Conservation (phyloP, 2,329 filamentous ascomycete species). For the Penicillium sp. region DNA sequence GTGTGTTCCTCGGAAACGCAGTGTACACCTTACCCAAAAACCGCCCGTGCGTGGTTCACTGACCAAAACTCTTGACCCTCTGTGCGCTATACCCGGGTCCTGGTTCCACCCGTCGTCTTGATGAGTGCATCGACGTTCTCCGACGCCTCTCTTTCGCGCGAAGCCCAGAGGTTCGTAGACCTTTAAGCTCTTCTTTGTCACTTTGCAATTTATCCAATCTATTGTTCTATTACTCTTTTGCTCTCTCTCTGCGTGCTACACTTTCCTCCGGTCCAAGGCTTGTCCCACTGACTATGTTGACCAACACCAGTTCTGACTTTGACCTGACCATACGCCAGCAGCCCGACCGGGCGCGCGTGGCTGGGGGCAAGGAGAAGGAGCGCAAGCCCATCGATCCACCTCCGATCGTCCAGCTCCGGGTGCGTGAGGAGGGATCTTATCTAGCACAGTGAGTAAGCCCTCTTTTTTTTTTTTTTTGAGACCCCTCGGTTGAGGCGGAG, state of each 20-base stretch:
- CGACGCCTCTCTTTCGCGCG: constrained; percentile 43
- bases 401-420: constrained; percentile 73
- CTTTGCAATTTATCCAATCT: not conserved
- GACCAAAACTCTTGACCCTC: not conserved
- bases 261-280: not conserved
- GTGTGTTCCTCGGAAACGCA: constrained; percentile 9
- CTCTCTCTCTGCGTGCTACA: not conserved
- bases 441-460: constrained; percentile 58
- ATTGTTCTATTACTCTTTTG: not conserved
- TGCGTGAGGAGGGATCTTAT: constrained; percentile 49
- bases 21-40: not conserved
- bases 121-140: constrained; percentile 44
- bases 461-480: not conserved
- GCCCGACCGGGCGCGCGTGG: constrained; percentile 66
- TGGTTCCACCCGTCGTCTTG: constrained; percentile 34
- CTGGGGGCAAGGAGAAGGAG: constrained; percentile 75
- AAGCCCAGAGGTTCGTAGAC: constrained; percentile 42
- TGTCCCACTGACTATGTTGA: constrained; percentile 41
- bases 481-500: not conserved
- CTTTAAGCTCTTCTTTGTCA: not conserved
- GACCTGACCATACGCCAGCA: constrained; percentile 64
- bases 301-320: constrained; percentile 54
- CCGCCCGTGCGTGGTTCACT: constrained; percentile 1
- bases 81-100: constrained; percentile 18
- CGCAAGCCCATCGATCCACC: constrained; percentile 85